Evolutionary conservation across 805 yeast genomes (phyloP).

Genomic region (Saccharomycopsis fermentans): DNA sequence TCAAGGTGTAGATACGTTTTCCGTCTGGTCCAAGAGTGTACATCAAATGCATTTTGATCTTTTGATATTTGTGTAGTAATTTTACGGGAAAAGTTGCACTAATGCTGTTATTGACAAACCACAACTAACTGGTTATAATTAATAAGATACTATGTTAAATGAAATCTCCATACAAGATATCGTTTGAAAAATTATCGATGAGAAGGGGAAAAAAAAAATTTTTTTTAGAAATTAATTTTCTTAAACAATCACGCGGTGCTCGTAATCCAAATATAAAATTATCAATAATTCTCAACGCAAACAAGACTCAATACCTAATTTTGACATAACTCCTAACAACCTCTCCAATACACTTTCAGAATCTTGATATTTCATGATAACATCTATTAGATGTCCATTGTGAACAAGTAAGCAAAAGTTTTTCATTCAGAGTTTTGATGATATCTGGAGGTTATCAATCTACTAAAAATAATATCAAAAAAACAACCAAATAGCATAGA

Average conservation of each 20-base stretch:
- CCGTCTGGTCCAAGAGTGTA: conserved; percentile 93
- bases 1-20: conserved; percentile 86
- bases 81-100: not conserved
- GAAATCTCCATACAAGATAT: not conserved
- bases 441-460: too few relatives aligned
- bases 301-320: too few relatives aligned
- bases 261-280: not conserved
- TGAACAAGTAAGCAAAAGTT: too few relatives aligned
- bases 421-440: too few relatives aligned
- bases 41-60: conserved; percentile 88
- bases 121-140: too few relatives aligned
- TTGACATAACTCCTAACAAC: too few relatives aligned
- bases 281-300: not conserved
- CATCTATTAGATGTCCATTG: too few relatives aligned
- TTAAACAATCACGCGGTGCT: not conserved
- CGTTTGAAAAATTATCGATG: not conserved
- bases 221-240: not conserved
- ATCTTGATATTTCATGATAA: too few relatives aligned
- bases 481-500: too few relatives aligned
- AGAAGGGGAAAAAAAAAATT: not conserved
- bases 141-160: too few relatives aligned
- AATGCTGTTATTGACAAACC: not conserved
- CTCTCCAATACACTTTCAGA: too few relatives aligned
- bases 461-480: too few relatives aligned
- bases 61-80: not conserved